Base-by-base conservation (phyloP, 31 red algal genomes). In the Porphyra umbilicalis region DNA sequence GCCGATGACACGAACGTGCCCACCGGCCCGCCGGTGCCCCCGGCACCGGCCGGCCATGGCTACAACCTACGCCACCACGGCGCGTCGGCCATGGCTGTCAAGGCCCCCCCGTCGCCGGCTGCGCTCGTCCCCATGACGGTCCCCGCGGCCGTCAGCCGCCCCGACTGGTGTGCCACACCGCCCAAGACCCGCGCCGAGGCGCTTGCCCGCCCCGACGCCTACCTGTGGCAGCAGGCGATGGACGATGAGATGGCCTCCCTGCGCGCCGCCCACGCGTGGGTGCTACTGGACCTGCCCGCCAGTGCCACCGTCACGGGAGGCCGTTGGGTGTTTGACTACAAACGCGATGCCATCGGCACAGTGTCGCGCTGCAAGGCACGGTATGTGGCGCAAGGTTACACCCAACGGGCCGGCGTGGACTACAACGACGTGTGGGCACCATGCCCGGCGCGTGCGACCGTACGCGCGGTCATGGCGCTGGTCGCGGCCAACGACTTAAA, bases 281-380 rank as follows among this genome's bases (percentile, higher is more conserved):
- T 31, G 33, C 36, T 79, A 31, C 77, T 79, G 8, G 77, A 36
- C n/a, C 29, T 57, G 29, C 16, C 77, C 10, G 29, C 40, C 35
- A 34, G 36, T 33, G 76, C 35, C 80, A 77, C 39, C 32, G 32
- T 40, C 20, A 75, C 80, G 18, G 0, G 29, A 25, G 80, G 80
- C 2, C 40, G 71, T 35, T 86, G 84, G 77, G 38, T 85, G 13
- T 86, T 35, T 86, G 31, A 35, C n/a, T 80, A 79, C 35, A 68
- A 86, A 57, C 10, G 0, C 32, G 81, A 83, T 76, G 11, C 35
- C 15, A 13, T 34, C 29, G 81, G 81, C 0, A 11, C 33, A 0
- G 10, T 36, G 11, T 34, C 30, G 15, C 81, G 81, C 0, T 76
- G 39, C 0, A 76, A 83, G 34, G 46, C 46, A 71, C 81, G 14